Base-by-base conservation (phyloP, 2,329 filamentous ascomycete species). In the Zymoseptoria brevis region DNA sequence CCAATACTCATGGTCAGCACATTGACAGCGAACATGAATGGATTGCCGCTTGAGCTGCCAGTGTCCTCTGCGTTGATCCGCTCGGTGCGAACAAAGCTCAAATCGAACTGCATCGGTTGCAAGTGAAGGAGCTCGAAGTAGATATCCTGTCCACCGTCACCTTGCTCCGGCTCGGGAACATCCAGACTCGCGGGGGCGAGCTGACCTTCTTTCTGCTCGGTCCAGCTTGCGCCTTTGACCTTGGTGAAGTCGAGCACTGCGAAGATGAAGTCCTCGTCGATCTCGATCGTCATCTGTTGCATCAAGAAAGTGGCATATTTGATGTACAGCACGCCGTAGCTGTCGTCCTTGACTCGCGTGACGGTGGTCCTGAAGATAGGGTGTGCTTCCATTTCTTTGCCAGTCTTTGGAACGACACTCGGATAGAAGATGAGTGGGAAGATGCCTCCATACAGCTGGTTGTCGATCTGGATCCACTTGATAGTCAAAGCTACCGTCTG, bases 381-480 rank as follows among this genome's bases (percentile, higher is more conserved):
- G 75, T 97, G 94, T 0, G 92, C 88, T 64, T 97, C 94, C 72
- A 96, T 94, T 74, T 99, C 94, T 70, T 94, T 92, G 41, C 90
- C 91, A 64, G 91, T 94, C 81, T 97, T 97, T 0, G 94, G 93
- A 16, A 99, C 94, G 8, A 99, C 94, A 75, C 92, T 96, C 5
- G 94, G 94, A 72, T 99, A 99, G 59, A 99, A 80, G 29, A 99
- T 85, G 76, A 99, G 96, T 0, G 94, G 94, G 80, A 99, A 99
- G 67, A 99, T 92, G 24, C 95, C 94, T 26, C 95, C 95, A 69
- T 99, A 99, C 13, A 99, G 83, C 74, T 99, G 94, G 68, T 99
- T 99, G 75, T 99, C 94, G 67, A 99, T 89, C 75, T 99, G 94
- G 26, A 99, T 94, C 95, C 95, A 99, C 74, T 99, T 97, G 72